A percentile compares a stretch with the other conserved stretches of the same genome.
phyloP scores from a whole-genome alignment of 352 stramenopile species.

The Aphanomyces stellatus region DNA sequence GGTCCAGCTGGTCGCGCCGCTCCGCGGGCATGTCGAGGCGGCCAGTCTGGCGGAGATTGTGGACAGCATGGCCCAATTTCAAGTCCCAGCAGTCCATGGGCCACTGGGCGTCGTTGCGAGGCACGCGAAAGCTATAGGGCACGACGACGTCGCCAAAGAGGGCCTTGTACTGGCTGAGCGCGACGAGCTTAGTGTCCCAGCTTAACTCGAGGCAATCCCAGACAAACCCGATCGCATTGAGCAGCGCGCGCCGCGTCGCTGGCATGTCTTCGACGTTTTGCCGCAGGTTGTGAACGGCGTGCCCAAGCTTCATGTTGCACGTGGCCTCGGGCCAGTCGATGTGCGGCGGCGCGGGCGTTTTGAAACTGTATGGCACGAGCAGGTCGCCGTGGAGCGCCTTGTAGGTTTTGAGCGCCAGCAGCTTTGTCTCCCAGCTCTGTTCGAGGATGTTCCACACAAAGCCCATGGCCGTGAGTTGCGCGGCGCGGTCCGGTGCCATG shows the following conservation, averaged over 20 bases:
- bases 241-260: slow-evolving; percentile 21
- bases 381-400: slow-evolving; percentile 47
- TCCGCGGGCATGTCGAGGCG: neutral
- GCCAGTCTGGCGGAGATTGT: slow-evolving; percentile 37
- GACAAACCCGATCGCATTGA: slow-evolving; percentile 8
- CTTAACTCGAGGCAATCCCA: slow-evolving; percentile 10
- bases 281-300: slow-evolving; percentile 56
- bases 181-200: slow-evolving; percentile 22
- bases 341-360: slow-evolving; percentile 32
- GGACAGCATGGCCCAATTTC: slow-evolving; percentile 44
- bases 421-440: slow-evolving; percentile 63
- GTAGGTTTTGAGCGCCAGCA: slow-evolving; percentile 49
- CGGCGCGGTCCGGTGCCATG: neutral
- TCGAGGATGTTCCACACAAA: slow-evolving; percentile 34
- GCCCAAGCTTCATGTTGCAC: slow-evolving; percentile 47
- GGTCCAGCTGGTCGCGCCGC: neutral
- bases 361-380: slow-evolving; percentile 56
- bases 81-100: slow-evolving; percentile 42
- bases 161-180: slow-evolving; percentile 47
- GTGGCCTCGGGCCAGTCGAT: slow-evolving; percentile 40
- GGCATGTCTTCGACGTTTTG: slow-evolving; percentile 52
- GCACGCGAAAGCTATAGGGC: slow-evolving; percentile 50
- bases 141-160: slow-evolving; percentile 56
- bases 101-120: slow-evolving; percentile 35
- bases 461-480: neutral